phyloP scores from a whole-genome alignment of 768 basidiomycete species.

The Pleurotus cornucopiae region DNA sequence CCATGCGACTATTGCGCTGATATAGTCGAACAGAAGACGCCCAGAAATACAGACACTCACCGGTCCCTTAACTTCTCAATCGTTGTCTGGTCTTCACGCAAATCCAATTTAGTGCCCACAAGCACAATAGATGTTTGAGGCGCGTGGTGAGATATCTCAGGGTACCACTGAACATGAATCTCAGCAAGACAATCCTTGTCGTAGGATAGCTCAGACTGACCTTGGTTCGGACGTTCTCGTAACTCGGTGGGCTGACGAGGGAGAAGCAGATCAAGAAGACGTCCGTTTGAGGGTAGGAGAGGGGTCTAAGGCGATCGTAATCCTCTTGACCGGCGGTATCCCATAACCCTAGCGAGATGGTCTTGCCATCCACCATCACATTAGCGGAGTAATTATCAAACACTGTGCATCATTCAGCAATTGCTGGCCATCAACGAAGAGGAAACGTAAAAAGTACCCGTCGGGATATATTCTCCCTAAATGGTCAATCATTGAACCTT shows the following conservation, averaged over 20 bases:
- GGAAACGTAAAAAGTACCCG: conserved; percentile 56
- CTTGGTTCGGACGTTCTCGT: conserved; percentile 98
- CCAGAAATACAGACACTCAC: conserved; percentile 32
- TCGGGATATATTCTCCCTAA: conserved; percentile 96
- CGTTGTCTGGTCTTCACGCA: conserved; percentile 91
- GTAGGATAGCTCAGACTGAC: conserved; percentile 37
- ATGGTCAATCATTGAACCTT: conserved; percentile 15
- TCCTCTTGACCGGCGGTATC: conserved; percentile 99
- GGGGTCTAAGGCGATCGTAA: conserved; percentile 94
- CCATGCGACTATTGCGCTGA: conserved; percentile 66
- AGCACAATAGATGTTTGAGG: conserved; percentile 90
- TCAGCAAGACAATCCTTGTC: conserved; percentile 10
- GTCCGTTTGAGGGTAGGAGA: conserved; percentile 99
- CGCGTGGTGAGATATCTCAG: conserved; percentile 96
- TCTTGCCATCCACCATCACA: conserved; percentile 98
- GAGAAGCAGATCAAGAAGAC: conserved; percentile 99
- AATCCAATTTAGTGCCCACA: conserved; percentile 95
- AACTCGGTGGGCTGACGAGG: conserved; percentile 94
- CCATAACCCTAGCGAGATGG: conserved; percentile 97
- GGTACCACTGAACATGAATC: conserved; percentile 68
- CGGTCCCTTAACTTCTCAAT: conserved; percentile 92
- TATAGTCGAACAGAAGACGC: neutral
- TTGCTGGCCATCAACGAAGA: neutral
- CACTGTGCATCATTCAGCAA: conserved; percentile 43
- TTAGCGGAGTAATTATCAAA: conserved; percentile 99